phyloP scores from a whole-genome alignment of 805 yeast genomes.

The Starmerella potacharoeniae region DNA sequence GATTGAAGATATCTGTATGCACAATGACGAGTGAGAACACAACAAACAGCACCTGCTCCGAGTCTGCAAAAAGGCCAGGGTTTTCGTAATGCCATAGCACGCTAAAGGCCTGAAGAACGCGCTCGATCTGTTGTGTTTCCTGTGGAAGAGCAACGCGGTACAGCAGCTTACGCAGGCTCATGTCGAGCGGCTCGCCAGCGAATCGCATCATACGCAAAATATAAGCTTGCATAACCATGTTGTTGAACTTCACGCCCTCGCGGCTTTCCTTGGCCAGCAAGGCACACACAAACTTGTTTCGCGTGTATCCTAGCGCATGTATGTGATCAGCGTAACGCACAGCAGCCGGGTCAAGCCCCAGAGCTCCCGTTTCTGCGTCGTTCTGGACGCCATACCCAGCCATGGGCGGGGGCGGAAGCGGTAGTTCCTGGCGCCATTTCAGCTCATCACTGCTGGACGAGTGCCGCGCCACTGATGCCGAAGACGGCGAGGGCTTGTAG shows the following conservation, averaged over 20 bases:
- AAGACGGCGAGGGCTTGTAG: background rate
- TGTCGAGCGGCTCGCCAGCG: slow-evolving; percentile 46
- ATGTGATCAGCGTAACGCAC: slow-evolving; percentile 18
- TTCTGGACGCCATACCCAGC: slow-evolving; percentile 7
- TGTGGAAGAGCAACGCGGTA: slow-evolving; percentile 50
- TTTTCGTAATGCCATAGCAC: slow-evolving; percentile 39
- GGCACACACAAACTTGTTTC: slow-evolving; percentile 18
- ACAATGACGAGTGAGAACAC: slow-evolving; percentile 56
- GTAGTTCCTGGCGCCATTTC: slow-evolving; percentile 6
- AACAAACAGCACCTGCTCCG: slow-evolving; percentile 50
- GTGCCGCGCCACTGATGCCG: slow-evolving; percentile 3
- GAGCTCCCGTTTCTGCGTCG: slow-evolving; percentile 9
- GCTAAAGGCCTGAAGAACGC: slow-evolving; percentile 50
- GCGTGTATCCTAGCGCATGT: slow-evolving; percentile 14
- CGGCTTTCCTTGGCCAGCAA: slow-evolving; percentile 16
- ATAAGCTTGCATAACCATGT: slow-evolving; percentile 20
- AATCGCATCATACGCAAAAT: slow-evolving; percentile 37
- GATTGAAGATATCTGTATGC: slow-evolving; percentile 65
- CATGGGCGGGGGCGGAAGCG: slow-evolving; percentile 19
- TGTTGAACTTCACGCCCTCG: slow-evolving; percentile 10
- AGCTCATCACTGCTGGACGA: slow-evolving; percentile 11
- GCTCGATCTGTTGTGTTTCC: slow-evolving; percentile 68
- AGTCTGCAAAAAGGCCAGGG: slow-evolving; percentile 29
- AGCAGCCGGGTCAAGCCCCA: slow-evolving; percentile 17
- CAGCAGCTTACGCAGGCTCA: slow-evolving; percentile 50